Base-by-base conservation (phyloP, 2,329 filamentous ascomycete species). In the Dryadomyces quercivorus region DNA sequence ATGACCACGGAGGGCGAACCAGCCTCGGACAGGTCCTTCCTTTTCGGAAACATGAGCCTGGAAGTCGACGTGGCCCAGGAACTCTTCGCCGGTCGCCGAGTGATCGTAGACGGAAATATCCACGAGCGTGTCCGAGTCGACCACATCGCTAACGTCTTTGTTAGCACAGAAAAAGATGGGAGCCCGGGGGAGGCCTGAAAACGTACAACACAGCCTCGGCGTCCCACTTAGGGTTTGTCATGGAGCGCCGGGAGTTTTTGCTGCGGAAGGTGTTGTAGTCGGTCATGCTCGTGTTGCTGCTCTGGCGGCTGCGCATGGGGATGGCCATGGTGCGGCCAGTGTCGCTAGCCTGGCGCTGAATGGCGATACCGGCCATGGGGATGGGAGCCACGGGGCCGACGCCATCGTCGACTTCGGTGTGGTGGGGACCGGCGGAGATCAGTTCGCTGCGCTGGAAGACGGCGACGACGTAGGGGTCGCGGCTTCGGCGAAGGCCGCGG, bases 381-480 rank as follows among this genome's bases (percentile, higher is more conserved):
- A 76, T 71, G 20, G 63, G 61, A 5, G 61, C 51, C 12, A 66
- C 61, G 2, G 63, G 61, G 56, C 76, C 64, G 54, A 40, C 36
- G 36, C 84, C 80, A 47, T 83, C 81, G 40, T 81, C 76, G 47
- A 86, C 84, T 36, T 77, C 74, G 22, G 77, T 70, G 54, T 75
- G 75, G 40, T 84, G 81, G 13, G 91, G 88, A 2, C 89, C 89
- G 55, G 88, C 85, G 1, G 93, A 97, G 55, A 98, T 95, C 62
- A 95, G 85, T 68, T 98, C 93, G 65, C 92, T 95, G 67, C 89
- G 87, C 68, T 98, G 93, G 65, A 97, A 98, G 26, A 96, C 91
- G 56, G 88, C 95, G 12, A 98, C 90, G 52, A 96, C 88, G 64
- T 98, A 98, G 1, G 93, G 93, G 63, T 96, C 88, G 56, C 84